phyloP scores from a whole-genome alignment of 108 stramenopile genomes.

The Ochromonas danica region DNA sequence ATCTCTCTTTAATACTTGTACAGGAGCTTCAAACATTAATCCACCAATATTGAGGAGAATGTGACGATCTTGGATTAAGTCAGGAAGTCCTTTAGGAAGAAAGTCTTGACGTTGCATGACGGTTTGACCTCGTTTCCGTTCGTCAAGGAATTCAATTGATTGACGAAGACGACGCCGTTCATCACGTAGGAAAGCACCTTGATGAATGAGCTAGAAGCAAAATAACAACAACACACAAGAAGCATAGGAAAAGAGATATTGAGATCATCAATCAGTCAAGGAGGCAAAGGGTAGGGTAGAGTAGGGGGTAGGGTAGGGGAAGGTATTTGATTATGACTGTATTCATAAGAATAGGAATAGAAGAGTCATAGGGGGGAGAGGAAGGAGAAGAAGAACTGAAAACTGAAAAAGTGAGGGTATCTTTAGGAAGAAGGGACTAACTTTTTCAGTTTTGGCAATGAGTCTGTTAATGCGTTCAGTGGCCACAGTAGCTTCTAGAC shows the following conservation, averaged over 20 bases:
- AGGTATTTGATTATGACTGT: too few relatives aligned
- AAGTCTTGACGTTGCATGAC: neutral
- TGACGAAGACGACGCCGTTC: neutral
- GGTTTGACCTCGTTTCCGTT: neutral
- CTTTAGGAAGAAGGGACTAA: neutral
- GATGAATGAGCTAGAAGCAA: neutral
- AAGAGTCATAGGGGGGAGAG: too few relatives aligned
- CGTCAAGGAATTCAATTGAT: neutral
- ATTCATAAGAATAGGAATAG: too few relatives aligned
- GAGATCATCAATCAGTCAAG: too few relatives aligned
- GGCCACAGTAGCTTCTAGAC: slow-evolving; percentile 10
- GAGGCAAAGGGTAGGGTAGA: too few relatives aligned
- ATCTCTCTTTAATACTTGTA: neutral
- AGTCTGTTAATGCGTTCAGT: neutral
- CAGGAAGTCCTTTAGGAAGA: neutral
- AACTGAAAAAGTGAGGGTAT: neutral
- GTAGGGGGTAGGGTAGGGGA: too few relatives aligned
- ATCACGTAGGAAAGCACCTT: slow-evolving; percentile 9
- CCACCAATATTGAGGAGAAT: slow-evolving; percentile 12
- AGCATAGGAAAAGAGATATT: too few relatives aligned
- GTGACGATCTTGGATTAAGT: neutral
- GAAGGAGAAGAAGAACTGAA: neutral
- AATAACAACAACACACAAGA: too few relatives aligned
- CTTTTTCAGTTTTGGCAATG: slow-evolving; percentile 5
- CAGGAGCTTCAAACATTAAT: slow-evolving; percentile 22